phyloP scores from a whole-genome alignment of 164 flowering plant species.

The Pachysandra terminalis region DNA sequence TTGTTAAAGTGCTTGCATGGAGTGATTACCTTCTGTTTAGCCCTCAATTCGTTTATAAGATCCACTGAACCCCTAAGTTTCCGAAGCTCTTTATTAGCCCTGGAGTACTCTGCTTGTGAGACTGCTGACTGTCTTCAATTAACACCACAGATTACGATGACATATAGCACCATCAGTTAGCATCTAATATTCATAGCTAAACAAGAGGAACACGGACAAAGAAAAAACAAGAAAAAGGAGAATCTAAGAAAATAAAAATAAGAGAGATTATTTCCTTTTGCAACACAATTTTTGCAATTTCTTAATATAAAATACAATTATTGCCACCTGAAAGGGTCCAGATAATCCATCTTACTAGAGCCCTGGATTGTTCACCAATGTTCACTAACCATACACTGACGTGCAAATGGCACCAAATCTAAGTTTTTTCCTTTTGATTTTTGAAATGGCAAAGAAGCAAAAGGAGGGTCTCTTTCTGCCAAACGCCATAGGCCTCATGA shows the following conservation, averaged over 20 bases:
- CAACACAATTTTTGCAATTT: too few species aligned
- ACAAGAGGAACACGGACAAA: background rate
- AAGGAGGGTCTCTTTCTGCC: too few species aligned
- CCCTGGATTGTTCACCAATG: too few species aligned
- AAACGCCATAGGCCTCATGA: too few species aligned
- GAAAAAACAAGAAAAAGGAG: background rate
- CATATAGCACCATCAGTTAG: background rate
- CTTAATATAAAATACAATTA: too few species aligned
- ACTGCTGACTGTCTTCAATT: conserved; percentile 87
- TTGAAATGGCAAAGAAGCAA: too few species aligned
- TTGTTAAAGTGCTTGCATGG: background rate
- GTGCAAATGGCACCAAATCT: too few species aligned
- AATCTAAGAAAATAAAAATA: background rate
- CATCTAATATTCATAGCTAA: background rate
- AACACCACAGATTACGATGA: conserved; percentile 18
- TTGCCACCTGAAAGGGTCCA: too few species aligned
- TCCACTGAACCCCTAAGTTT: conserved; percentile 58
- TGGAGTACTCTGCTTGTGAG: conserved; percentile 65
- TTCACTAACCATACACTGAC: too few species aligned
- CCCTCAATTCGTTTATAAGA: conserved; percentile 60
- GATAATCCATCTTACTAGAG: too few species aligned
- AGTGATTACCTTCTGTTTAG: conserved; percentile 66
- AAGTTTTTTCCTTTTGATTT: too few species aligned
- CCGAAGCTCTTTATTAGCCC: conserved; percentile 84
- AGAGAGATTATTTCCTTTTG: background rate